Evolutionary conservation across 306 rosid species (phyloP), one percentile per base, ranked within the genome.

Genomic region (Phaseolus lunatus): DNA sequence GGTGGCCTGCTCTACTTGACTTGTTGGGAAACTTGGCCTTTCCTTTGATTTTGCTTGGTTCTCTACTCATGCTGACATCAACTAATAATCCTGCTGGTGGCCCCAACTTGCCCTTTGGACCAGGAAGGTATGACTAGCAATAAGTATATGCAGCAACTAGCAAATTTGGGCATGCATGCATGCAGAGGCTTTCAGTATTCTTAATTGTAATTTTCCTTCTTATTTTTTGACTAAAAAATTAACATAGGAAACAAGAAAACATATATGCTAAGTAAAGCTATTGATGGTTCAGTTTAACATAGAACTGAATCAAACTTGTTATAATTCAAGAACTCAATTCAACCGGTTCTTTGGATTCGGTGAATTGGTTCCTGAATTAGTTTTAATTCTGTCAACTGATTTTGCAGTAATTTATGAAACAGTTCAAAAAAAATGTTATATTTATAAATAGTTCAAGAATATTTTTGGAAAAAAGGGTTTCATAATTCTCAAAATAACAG

Each of bases 51-150:
- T 77, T 93, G 52, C 75, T 93, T 67, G 91, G 91, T 5, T 1
- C 77, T 16, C 83, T 90, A 47, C 75, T 89, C 39, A 31, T 93
- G 6, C 87, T 89, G 53, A 39, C 84, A 5, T 85, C 90, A 10
- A 16, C 82, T 49, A 89, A 81, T 75, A 79, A 85, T 26, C 88
- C 88, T 66, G 83, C 90, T 54, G 91, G 94, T 44, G 91, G 96
- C 57, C 91, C 93, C 67, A 89, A 86, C 82, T 81, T 93, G 74
- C 94, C 96, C 19, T 90, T 93, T 84, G 96, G 94, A 39, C 84
- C 89, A 50, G 94, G 94, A 86, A 90, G 89, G 96, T 89, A 88
- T 27, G 64, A 33, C 22, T 66, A 65, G 50, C 31, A 39, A 65
- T n/a, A 15, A 18, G 24, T 64, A 64, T 9, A 9, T 37, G 27